Evolutionary conservation across 1,139 yeast genomes (phyloP).

Genomic region (Blastobotrys capitulatus): DNA sequence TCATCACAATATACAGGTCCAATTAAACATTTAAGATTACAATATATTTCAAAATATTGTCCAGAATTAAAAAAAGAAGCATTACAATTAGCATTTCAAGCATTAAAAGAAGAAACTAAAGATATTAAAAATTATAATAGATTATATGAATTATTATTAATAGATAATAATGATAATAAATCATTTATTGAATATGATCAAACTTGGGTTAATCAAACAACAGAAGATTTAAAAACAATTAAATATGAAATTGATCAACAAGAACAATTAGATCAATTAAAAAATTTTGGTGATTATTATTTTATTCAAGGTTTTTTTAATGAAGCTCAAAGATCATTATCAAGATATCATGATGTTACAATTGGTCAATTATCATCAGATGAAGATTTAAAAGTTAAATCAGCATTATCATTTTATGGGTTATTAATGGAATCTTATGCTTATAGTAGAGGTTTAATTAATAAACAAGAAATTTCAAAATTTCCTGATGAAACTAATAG

Average conservation of each 20-base stretch:
- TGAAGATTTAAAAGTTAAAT: background rate
- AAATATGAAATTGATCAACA: background rate
- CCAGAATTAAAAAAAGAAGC: slow-evolving; percentile 5
- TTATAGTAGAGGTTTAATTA: background rate
- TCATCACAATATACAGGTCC: slow-evolving; percentile 4
- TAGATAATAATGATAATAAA: slow-evolving; percentile 1
- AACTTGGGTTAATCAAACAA: slow-evolving; percentile 12
- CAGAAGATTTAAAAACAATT: background rate
- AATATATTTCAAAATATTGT: slow-evolving; percentile 1
- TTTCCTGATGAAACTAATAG: background rate
- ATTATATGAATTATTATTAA: slow-evolving; percentile 6
- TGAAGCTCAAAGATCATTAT: slow-evolving; percentile 11
- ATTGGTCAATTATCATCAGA: background rate
- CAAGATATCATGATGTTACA: background rate
- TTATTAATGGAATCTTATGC: background rate
- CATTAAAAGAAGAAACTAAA: slow-evolving; percentile 12
- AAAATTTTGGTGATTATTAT: background rate
- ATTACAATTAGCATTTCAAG: slow-evolving; percentile 4
- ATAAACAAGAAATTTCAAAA: too few species aligned
- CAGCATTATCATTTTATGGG: background rate
- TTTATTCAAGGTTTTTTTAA: slow-evolving; percentile 3
- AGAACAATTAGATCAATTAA: background rate
- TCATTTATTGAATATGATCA: slow-evolving; percentile 10
- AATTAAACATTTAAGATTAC: slow-evolving; percentile 1
- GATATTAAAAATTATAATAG: slow-evolving; percentile 7